phyloP scores from a whole-genome alignment of 2,329 filamentous ascomycete genomes.

The Tetracladium maxilliforme region DNA sequence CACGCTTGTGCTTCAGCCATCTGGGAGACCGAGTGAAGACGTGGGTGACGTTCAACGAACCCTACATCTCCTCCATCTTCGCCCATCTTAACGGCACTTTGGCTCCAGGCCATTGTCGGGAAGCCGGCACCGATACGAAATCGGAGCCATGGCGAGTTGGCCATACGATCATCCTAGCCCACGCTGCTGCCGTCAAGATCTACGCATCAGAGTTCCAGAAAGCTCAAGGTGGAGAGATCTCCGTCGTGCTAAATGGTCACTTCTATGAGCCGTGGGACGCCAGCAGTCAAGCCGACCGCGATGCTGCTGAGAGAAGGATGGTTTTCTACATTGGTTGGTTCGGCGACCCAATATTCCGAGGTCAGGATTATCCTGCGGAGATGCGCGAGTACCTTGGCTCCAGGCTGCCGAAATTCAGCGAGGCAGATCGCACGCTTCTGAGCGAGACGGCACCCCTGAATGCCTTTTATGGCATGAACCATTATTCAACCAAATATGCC shows the following conservation, averaged over 20 bases:
- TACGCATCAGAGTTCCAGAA: conserved; percentile 17
- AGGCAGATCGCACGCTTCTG: conserved; percentile 11
- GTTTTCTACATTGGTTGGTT: conserved; percentile 24
- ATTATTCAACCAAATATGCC: too few relatives aligned
- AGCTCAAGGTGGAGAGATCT: conserved; percentile 15
- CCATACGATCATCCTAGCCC: conserved; percentile 19
- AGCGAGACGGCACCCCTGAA: too few relatives aligned
- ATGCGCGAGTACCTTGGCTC: conserved; percentile 14
- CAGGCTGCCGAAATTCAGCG: conserved; percentile 15
- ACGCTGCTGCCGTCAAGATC: conserved; percentile 15
- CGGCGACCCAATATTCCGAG: conserved; percentile 19
- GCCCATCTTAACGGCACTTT: conserved; percentile 17
- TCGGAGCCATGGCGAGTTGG: conserved; percentile 11
- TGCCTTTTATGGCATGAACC: too few relatives aligned
- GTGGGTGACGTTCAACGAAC: conserved; percentile 25
- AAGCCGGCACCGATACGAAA: conserved; percentile 1
- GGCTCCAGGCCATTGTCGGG: conserved; percentile 12
- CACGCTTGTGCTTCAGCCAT: conserved; percentile 18
- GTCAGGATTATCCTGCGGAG: conserved; percentile 7
- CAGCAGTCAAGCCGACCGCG: conserved; percentile 9
- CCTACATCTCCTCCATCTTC: conserved; percentile 21
- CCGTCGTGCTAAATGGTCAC: conserved; percentile 21
- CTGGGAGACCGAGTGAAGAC: conserved; percentile 19
- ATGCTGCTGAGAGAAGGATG: conserved; percentile 18
- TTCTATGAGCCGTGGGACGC: conserved; percentile 21